These are phyloP conservation scores for Exophiala lecanii-corni DNA, from an alignment of 2,329 filamentous ascomycete species.

Conservation along the genomic window DNA sequence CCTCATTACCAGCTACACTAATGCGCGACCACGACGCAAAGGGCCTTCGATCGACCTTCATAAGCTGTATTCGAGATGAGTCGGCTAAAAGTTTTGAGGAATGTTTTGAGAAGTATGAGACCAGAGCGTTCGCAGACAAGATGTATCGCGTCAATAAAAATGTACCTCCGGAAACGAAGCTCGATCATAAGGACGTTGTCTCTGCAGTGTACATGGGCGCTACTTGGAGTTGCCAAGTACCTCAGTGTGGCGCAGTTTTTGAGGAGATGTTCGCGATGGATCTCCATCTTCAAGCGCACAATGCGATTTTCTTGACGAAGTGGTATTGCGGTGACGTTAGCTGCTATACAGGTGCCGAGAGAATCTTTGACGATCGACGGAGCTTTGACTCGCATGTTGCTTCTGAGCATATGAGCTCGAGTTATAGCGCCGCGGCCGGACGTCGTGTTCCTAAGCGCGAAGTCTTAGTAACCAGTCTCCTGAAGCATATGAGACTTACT, in stretches of 20 bases:
- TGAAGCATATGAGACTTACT: neutral
- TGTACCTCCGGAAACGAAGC: neutral
- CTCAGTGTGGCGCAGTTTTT: neutral
- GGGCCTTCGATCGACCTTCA: neutral
- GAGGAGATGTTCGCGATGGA: neutral
- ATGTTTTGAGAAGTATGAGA: neutral
- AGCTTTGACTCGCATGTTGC: neutral
- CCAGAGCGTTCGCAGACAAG: neutral
- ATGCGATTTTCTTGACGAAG: neutral
- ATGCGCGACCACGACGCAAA: neutral
- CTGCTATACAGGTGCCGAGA: neutral
- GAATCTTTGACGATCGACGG: neutral
- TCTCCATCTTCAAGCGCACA: neutral
- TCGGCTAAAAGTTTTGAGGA: neutral
- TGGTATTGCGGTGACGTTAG: neutral
- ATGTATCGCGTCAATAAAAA: constrained; percentile 1
- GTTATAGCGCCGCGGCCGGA: neutral
- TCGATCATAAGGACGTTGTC: neutral
- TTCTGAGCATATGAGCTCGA: constrained; percentile 1
- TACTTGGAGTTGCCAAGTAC: neutral
- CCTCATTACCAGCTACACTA: neutral
- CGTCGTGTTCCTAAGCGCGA: neutral
- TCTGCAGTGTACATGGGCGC: neutral
- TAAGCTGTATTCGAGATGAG: constrained; percentile 1
- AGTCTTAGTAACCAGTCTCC: constrained; percentile 1